phyloP scores from a whole-genome alignment of 2,329 filamentous ascomycete species.

The Whalleya microplaca region DNA sequence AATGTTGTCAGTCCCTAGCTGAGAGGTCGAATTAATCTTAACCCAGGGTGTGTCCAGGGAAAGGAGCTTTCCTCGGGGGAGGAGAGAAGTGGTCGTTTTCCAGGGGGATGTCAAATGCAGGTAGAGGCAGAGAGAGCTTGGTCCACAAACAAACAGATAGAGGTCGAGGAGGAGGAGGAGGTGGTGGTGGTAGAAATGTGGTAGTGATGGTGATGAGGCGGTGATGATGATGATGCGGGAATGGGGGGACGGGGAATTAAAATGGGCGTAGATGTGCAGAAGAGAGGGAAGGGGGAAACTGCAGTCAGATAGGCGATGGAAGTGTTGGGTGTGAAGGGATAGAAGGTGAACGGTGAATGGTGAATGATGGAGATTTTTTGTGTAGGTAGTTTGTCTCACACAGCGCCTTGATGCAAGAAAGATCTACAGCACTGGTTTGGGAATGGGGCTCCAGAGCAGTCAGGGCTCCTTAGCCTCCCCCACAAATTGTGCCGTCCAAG shows the following conservation, averaged over 20 bases:
- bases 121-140: too few species aligned
- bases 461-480: not conserved
- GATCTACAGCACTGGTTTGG: conserved; percentile 12
- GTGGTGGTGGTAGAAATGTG: too few species aligned
- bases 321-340: not conserved
- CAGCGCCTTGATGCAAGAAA: conserved; percentile 16
- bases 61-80: too few species aligned
- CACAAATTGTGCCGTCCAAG: conserved; percentile 26
- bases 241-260: not conserved
- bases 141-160: too few species aligned
- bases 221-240: too few species aligned
- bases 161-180: not conserved
- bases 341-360: not conserved
- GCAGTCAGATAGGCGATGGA: conserved; percentile 8
- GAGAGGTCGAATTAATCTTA: too few species aligned
- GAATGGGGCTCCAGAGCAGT: conserved; percentile 1
- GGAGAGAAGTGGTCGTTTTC: too few species aligned
- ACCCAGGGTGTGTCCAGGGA: too few species aligned
- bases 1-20: not conserved
- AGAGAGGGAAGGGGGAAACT: not conserved
- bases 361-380: not conserved
- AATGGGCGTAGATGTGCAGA: not conserved
- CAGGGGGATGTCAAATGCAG: not conserved
- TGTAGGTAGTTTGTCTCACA: conserved; percentile 13
- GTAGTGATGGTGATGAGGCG: too few species aligned